Conservation (phyloP, 1,139 yeast species). For the Pichia sp. region DNA sequence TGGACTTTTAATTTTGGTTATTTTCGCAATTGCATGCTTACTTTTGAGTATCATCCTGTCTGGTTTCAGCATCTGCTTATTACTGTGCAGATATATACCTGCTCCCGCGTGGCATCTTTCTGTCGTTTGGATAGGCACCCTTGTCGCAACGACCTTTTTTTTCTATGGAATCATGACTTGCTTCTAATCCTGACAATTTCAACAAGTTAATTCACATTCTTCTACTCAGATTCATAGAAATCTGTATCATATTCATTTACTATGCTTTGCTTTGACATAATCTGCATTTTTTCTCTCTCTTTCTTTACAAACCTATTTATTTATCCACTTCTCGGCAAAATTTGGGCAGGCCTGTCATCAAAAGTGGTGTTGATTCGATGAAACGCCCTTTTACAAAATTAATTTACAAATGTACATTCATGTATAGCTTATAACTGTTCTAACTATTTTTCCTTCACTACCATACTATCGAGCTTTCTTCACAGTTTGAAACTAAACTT, state of each 20-base stretch:
- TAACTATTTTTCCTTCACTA: background rate
- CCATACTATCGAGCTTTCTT: background rate
- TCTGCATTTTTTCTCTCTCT: background rate
- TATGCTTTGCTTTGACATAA: background rate
- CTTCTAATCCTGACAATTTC: background rate
- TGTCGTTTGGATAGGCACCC: conserved; percentile 28
- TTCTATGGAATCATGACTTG: conserved; percentile 15
- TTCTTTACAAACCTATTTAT: background rate
- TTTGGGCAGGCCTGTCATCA: background rate
- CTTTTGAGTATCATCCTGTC: conserved; percentile 27
- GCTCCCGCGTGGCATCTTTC: conserved; percentile 33
- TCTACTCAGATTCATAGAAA: background rate
- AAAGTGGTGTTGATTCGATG: background rate
- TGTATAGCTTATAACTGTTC: background rate
- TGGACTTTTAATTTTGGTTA: conserved; percentile 24
- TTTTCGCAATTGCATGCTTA: conserved; percentile 30
- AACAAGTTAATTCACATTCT: background rate
- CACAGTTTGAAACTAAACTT: conserved; percentile 59
- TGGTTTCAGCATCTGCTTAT: conserved; percentile 28
- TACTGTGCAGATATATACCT: conserved; percentile 26
- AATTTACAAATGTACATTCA: background rate
- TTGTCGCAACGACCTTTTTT: conserved; percentile 15
- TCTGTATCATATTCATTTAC: background rate
- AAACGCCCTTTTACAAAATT: background rate
- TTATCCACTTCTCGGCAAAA: background rate